Conservation (phyloP, 169 alveolate species). For the Eimeria nieschulzi region DNA sequence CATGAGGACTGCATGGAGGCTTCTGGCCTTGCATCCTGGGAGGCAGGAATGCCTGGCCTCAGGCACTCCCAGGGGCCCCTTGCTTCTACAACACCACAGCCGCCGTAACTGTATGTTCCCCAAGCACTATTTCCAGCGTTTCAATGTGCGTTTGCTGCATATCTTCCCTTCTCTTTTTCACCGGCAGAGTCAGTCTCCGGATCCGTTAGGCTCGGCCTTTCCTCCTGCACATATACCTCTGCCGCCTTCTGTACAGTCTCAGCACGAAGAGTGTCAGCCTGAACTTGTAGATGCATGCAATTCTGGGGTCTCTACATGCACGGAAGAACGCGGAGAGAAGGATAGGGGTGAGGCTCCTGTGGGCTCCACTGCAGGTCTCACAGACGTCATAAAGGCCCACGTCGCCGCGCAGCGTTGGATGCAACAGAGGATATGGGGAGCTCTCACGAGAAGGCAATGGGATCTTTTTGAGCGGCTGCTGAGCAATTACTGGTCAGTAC, state of each 20-base stretch:
- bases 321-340: background rate
- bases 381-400: constrained; percentile 2
- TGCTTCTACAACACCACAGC: no score
- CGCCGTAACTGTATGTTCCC: no score
- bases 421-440: constrained; percentile 54
- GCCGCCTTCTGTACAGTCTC: background rate
- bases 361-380: background rate
- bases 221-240: background rate
- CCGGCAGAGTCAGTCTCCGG: background rate
- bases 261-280: background rate
- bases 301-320: background rate
- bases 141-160: background rate
- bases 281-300: background rate
- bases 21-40: no score
- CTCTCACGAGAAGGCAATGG: constrained; percentile 48
- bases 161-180: background rate
- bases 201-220: background rate
- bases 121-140: background rate
- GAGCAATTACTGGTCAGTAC: constrained; percentile 16
- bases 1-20: no score
- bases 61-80: no score
- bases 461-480: constrained; percentile 1
- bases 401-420: constrained; percentile 60
- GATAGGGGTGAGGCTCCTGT: background rate
- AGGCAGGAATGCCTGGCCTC: no score